Percentiles rank a stretch among this genome's conserved stretches.
Conservation (phyloP, 805 yeast species). For the Zygosaccharomyces rouxii region DNA sequence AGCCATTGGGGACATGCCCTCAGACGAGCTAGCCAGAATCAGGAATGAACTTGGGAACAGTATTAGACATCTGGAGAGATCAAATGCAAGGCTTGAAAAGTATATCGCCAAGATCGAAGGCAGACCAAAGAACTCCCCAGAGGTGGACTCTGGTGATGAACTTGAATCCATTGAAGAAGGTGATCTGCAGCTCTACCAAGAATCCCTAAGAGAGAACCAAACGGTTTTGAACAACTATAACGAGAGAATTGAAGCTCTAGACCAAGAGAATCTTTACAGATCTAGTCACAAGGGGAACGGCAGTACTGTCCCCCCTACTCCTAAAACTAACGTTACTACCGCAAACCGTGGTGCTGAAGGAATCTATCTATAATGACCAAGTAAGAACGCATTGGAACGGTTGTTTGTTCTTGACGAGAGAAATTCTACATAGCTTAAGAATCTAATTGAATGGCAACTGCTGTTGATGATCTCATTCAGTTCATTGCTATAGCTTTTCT, state of each 20-base stretch:
- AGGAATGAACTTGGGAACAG: conserved; percentile 39
- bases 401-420: background rate
- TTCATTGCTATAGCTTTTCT: conserved; percentile 2
- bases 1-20: conserved; percentile 52
- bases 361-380: conserved; percentile 1
- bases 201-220: conserved; percentile 54
- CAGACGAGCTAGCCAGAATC: conserved; percentile 38
- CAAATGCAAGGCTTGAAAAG: conserved; percentile 46
- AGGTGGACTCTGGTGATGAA: conserved; percentile 24
- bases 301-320: conserved; percentile 4
- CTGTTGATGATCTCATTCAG: background rate
- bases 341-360: background rate
- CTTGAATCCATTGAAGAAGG: conserved; percentile 35
- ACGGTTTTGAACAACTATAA: conserved; percentile 50
- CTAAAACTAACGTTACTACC: background rate
- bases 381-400: background rate
- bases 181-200: conserved; percentile 49
- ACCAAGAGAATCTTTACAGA: conserved; percentile 46
- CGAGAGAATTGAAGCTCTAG: conserved; percentile 42
- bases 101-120: conserved; percentile 38
- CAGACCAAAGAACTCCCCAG: conserved; percentile 22
- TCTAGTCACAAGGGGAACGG: conserved; percentile 19
- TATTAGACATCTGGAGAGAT: conserved; percentile 44
- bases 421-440: conserved; percentile 1
- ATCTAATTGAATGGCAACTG: background rate